Conservation (phyloP, 768 basidiomycete species). For the Hydnomerulius pinastri region DNA sequence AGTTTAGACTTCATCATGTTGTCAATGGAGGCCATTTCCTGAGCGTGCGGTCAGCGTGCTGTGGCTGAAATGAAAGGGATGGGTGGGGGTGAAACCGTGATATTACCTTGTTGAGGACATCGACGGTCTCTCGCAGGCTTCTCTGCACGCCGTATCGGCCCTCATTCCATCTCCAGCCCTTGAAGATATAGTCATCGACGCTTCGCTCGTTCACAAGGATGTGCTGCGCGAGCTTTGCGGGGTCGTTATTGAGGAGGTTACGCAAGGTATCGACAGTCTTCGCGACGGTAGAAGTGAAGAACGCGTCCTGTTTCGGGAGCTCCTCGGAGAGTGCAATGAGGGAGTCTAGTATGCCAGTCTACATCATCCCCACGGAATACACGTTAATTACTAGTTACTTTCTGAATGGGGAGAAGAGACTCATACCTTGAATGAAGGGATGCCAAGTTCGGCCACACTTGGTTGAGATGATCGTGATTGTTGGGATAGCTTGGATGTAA, state of each 20-base stretch:
- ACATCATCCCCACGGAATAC: conserved; percentile 16
- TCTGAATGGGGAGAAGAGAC: background rate
- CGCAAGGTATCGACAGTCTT: conserved; percentile 95
- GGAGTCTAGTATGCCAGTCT: conserved; percentile 94
- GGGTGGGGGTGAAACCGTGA: conserved; percentile 17
- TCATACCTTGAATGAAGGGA: conserved; percentile 89
- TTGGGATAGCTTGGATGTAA: conserved; percentile 60
- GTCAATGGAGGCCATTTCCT: conserved; percentile 94
- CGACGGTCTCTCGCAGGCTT: conserved; percentile 81
- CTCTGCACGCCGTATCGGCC: conserved; percentile 86
- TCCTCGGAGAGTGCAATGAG: conserved; percentile 90
- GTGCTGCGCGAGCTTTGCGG: conserved; percentile 72
- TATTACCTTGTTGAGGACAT: conserved; percentile 78
- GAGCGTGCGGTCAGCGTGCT: conserved; percentile 25
- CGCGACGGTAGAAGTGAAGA: conserved; percentile 85
- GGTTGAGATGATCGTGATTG: conserved; percentile 52
- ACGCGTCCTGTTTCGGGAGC: conserved; percentile 86
- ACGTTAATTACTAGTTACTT: conserved; percentile 9
- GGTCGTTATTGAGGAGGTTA: conserved; percentile 87
- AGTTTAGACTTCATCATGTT: conserved; percentile 91
- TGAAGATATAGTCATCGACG: conserved; percentile 79
- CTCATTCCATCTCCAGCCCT: conserved; percentile 91
- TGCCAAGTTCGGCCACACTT: conserved; percentile 63
- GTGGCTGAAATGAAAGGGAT: conserved; percentile 19
- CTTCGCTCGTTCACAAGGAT: conserved; percentile 76